Percentiles rank a stretch among this genome's conserved stretches.
These are phyloP conservation scores for Xylaria bambusicola DNA, from an alignment of 495 filamentous ascomycete genomes.

Conservation along the genomic window DNA sequence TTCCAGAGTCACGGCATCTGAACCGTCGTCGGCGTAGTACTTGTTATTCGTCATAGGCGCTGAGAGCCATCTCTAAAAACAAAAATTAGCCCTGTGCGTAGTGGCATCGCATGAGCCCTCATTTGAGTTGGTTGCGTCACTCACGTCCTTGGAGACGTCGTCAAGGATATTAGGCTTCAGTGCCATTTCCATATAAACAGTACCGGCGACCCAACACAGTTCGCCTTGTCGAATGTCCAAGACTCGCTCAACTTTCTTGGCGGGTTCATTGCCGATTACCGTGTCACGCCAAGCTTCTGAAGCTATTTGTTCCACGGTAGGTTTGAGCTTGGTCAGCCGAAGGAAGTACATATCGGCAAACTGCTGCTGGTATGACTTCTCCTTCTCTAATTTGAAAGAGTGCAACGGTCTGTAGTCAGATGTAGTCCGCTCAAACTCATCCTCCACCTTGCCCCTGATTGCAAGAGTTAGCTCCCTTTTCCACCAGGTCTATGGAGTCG, in stretches of 20 bases:
- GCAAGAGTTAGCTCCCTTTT: constrained; percentile 20
- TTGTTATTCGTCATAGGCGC: constrained; percentile 79
- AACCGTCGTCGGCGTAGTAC: constrained; percentile 63
- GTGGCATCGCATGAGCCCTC: background rate
- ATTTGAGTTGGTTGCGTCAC: constrained; percentile 28
- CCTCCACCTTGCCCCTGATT: constrained; percentile 40
- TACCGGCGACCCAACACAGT: constrained; percentile 93
- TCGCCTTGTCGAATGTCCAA: constrained; percentile 95
- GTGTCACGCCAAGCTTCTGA: constrained; percentile 73
- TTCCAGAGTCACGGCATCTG: constrained; percentile 80
- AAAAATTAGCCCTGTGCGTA: background rate
- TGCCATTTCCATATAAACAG: constrained; percentile 95
- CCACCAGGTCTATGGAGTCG: no score
- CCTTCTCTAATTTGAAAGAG: constrained; percentile 69
- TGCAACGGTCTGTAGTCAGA: constrained; percentile 75
- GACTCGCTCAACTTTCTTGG: constrained; percentile 76
- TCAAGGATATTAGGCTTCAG: constrained; percentile 96
- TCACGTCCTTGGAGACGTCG: constrained; percentile 87
- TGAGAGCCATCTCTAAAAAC: constrained; percentile 73
- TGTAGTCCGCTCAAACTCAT: constrained; percentile 42
- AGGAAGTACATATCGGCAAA: constrained; percentile 97
- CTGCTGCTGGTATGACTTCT: constrained; percentile 87
- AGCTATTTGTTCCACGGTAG: constrained; percentile 74
- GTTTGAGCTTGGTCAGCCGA: constrained; percentile 84
- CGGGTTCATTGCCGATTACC: constrained; percentile 76